Conservation (phyloP, 2,329 filamentous ascomycete species). For the Trichoderma arundinaceum region DNA sequence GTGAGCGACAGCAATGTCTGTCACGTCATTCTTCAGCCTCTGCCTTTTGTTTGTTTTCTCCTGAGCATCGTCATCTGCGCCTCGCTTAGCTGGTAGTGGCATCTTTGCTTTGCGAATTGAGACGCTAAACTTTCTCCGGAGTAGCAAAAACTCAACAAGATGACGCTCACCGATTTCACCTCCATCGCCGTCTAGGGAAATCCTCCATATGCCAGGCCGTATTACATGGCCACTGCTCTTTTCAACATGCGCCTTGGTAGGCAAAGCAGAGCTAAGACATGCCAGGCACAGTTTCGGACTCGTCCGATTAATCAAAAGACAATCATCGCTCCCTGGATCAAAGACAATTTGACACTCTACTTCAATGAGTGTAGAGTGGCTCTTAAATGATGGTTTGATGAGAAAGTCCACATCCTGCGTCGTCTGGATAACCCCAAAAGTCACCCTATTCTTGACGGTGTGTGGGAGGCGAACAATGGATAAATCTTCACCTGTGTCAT, state of each 20-base stretch:
- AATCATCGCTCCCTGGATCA: slow-evolving; percentile 8
- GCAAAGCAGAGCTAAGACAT: not conserved
- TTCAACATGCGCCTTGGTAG: not conserved
- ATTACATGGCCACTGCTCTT: not conserved
- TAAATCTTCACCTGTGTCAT: not conserved
- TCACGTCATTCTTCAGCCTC: not conserved
- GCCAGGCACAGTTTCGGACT: not conserved
- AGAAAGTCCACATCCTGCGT: slow-evolving; percentile 19
- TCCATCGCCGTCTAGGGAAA: not conserved
- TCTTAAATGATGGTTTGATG: not conserved
- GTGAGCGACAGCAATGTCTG: too few species aligned
- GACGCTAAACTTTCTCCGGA: slow-evolving; percentile 1
- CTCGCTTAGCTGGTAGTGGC: not conserved
- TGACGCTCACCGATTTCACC: not conserved
- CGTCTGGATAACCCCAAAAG: not conserved
- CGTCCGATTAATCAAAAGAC: not conserved
- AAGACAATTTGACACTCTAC: slow-evolving; percentile 3
- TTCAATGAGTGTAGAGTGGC: not conserved
- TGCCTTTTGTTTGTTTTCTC: not conserved
- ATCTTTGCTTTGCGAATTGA: not conserved
- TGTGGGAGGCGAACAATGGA: slow-evolving; percentile 3
- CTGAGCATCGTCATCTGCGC: not conserved
- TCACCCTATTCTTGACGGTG: not conserved
- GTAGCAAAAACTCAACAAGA: slow-evolving; percentile 14
- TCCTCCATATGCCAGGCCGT: slow-evolving; percentile 23